Percentiles rank a stretch among this genome's conserved stretches.
phyloP scores from a whole-genome alignment of 2,329 filamentous ascomycete genomes.

The Fusarium sulawesiense region DNA sequence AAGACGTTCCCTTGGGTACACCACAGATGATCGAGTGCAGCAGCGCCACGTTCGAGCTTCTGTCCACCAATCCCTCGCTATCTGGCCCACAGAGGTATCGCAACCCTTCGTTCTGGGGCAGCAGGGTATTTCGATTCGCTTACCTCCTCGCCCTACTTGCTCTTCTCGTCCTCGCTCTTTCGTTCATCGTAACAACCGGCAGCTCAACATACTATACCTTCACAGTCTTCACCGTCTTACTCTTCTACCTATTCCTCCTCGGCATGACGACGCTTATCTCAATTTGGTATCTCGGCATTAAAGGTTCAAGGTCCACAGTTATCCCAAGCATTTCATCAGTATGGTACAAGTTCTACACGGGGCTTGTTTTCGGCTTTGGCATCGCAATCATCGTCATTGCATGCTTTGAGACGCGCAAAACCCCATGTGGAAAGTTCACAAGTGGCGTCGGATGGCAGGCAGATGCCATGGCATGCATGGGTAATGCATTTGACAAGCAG shows the following conservation, averaged over 20 bases:
- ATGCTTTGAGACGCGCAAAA: conserved; percentile 16
- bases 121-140: not conserved
- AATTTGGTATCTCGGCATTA: not conserved
- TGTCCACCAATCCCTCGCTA: not conserved
- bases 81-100: not conserved
- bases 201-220: not conserved
- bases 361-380: not conserved
- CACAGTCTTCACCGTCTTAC: not conserved
- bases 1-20: not conserved
- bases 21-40: not conserved
- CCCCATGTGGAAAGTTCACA: conserved; percentile 23
- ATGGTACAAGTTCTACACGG: conserved; percentile 20
- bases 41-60: not conserved
- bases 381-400: conserved; percentile 1
- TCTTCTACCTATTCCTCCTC: conserved; percentile 1
- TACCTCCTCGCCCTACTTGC: not conserved
- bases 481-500: not conserved
- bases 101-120: not conserved
- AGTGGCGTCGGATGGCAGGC: not conserved
- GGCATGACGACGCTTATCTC: not conserved
- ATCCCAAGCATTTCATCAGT: conserved; percentile 4
- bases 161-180: not conserved
- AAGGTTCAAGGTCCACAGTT: not conserved
- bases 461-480: conserved; percentile 9
- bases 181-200: not conserved